Evolutionary conservation across 441 rosid species (phyloP).

Genomic region (Lepidium campestre): DNA sequence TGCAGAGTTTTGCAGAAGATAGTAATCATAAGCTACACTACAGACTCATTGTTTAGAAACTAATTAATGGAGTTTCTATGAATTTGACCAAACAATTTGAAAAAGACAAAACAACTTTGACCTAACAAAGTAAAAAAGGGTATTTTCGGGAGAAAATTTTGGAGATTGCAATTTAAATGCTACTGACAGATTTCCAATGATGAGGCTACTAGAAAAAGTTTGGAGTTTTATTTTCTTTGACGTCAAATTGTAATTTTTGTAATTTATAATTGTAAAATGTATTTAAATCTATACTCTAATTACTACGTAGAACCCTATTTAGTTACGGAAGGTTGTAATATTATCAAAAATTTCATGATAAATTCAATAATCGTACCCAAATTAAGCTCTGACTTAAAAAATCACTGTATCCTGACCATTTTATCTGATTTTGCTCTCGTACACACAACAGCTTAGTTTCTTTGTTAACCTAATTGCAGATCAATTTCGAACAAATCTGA

Average conservation of each 20-base stretch:
- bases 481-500: not conserved
- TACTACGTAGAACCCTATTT: not conserved
- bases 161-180: slow-evolving; percentile 18
- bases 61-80: not conserved
- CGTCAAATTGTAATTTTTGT: not conserved
- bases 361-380: not conserved
- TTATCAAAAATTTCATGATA: not conserved
- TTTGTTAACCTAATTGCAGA: not conserved
- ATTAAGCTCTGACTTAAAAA: not conserved
- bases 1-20: slow-evolving; percentile 14
- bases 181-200: slow-evolving; percentile 24
- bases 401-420: not conserved
- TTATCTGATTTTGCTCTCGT: not conserved
- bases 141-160: not conserved
- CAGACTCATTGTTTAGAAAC: not conserved
- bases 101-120: not conserved
- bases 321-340: not conserved
- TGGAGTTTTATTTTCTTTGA: not conserved
- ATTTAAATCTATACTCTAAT: not conserved
- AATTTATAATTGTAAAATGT: not conserved
- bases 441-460: not conserved
- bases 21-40: slow-evolving; percentile 15
- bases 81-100: slow-evolving; percentile 6
- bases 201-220: slow-evolving; percentile 11
- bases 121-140: not conserved